These are phyloP conservation scores for Penicillium nucicola DNA, from an alignment of 495 filamentous ascomycete species.

Conservation along the genomic window DNA sequence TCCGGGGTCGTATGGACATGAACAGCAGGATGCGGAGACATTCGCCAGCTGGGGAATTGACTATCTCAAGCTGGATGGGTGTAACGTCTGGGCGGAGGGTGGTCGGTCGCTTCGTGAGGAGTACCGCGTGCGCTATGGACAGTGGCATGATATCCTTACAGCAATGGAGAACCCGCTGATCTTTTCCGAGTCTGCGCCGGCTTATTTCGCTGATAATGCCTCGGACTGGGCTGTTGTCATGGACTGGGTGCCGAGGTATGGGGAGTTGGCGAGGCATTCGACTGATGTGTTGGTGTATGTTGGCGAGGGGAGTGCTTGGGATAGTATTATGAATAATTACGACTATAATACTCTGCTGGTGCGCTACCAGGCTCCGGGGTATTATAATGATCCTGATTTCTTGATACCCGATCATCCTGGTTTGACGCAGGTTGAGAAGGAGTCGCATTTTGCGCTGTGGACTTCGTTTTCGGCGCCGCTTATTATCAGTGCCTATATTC, in stretches of 20 bases:
- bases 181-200: conserved; percentile 42
- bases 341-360: conserved; percentile 31
- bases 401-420: conserved; percentile 39
- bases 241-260: conserved; percentile 35
- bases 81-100: conserved; percentile 29
- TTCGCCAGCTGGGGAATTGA: conserved; percentile 42
- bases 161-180: conserved; percentile 33
- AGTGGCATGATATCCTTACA: conserved; percentile 33
- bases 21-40: conserved; percentile 34
- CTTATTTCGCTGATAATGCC: conserved; percentile 35
- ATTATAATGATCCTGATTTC: conserved; percentile 45
- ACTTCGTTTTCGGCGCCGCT: conserved; percentile 36
- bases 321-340: conserved; percentile 43
- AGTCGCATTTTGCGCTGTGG: conserved; percentile 43
- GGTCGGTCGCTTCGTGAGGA: conserved; percentile 23
- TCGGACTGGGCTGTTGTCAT: conserved; percentile 40
- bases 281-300: conserved; percentile 39
- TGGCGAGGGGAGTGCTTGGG: conserved; percentile 32
- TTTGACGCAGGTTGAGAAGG: conserved; percentile 33
- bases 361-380: conserved; percentile 41
- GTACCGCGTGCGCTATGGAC: conserved; percentile 28
- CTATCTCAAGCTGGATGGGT: conserved; percentile 42
- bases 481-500: conserved; percentile 41
- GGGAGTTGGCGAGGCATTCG: conserved; percentile 42
- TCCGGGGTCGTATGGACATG: conserved; percentile 35